Conservation (phyloP, 768 basidiomycete species). For the Suillus decipiens region DNA sequence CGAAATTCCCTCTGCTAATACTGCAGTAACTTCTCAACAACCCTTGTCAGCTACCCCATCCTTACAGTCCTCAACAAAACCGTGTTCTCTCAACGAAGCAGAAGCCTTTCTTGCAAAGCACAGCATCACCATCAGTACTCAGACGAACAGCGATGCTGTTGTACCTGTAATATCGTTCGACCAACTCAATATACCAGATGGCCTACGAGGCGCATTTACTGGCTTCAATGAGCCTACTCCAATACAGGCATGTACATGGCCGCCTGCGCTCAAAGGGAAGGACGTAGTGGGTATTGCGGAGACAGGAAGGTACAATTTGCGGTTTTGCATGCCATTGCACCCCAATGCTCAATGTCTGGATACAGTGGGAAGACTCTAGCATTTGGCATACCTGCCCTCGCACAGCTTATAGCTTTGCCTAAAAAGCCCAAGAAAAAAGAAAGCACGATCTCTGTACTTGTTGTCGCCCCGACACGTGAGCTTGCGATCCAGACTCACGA, state of each 20-base stretch:
- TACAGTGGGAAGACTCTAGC: constrained; percentile 92
- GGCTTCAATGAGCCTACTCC: constrained; percentile 89
- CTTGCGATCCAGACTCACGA: constrained; percentile 95
- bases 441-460: constrained; percentile 61
- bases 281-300: constrained; percentile 97
- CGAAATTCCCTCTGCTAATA: constrained; percentile 8
- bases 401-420: constrained; percentile 52
- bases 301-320: constrained; percentile 73
- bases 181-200: constrained; percentile 65
- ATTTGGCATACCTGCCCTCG: constrained; percentile 90
- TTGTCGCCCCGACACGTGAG: constrained; percentile 94
- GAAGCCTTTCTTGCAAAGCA: constrained; percentile 71
- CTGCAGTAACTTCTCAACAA: constrained; percentile 21
- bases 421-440: constrained; percentile 34
- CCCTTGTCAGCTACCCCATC: constrained; percentile 19
- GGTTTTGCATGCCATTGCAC: constrained; percentile 5
- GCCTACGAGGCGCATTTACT: constrained; percentile 62
- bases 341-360: constrained; percentile 4
- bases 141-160: constrained; percentile 44
- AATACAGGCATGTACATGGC: constrained; percentile 96
- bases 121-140: constrained; percentile 69
- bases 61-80: constrained; percentile 21
- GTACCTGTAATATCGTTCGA: constrained; percentile 75
- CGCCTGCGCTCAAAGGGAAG: constrained; percentile 74
- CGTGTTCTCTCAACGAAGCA: constrained; percentile 43